Percentiles rank a stretch among this genome's conserved stretches.
Evolutionary conservation across 2,329 filamentous ascomycete genomes (phyloP).

Genomic region (Ophiosphaerella narmari): DNA sequence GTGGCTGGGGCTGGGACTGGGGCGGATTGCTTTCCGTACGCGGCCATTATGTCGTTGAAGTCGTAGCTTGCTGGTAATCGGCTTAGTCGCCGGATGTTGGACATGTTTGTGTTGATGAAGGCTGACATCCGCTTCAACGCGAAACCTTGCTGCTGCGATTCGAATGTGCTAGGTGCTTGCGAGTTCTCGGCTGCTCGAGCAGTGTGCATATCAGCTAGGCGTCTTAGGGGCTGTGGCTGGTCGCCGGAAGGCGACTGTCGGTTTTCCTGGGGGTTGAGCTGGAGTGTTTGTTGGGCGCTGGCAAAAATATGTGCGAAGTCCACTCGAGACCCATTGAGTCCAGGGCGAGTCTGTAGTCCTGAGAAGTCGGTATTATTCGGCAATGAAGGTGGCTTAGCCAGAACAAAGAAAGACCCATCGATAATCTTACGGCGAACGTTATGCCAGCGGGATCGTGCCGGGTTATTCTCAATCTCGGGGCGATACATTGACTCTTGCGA

Average conservation of each 20-base stretch:
- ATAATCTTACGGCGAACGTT: constrained; percentile 54
- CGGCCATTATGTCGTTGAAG: constrained; percentile 21
- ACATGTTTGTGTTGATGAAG: constrained; percentile 24
- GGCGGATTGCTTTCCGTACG: constrained; percentile 18
- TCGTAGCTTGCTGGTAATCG: constrained; percentile 20
- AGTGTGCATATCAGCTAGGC: constrained; percentile 22
- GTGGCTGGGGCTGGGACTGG: neutral
- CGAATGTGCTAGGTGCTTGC: constrained; percentile 18
- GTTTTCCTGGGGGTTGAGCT: constrained; percentile 5
- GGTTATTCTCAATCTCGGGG: constrained; percentile 58
- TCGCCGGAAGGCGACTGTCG: neutral
- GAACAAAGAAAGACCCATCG: constrained; percentile 58
- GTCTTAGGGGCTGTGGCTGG: constrained; percentile 5
- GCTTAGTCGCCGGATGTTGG: constrained; percentile 20
- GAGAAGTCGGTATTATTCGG: constrained; percentile 4
- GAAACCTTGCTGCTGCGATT: constrained; percentile 14
- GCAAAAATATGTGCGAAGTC: constrained; percentile 24
- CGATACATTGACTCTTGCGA: constrained; percentile 56
- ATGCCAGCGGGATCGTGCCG: constrained; percentile 58
- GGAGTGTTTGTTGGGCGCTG: constrained; percentile 17
- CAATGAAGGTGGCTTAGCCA: constrained; percentile 37
- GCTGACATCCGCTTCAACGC: constrained; percentile 19
- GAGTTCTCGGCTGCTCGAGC: constrained; percentile 12
- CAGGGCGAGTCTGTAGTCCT: constrained; percentile 2
- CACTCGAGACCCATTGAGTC: constrained; percentile 2